Evolutionary conservation across 2,329 filamentous ascomycete species (phyloP), one percentile per base, ranked within the genome.

Genomic region (Arthrobotrys megalospora): DNA sequence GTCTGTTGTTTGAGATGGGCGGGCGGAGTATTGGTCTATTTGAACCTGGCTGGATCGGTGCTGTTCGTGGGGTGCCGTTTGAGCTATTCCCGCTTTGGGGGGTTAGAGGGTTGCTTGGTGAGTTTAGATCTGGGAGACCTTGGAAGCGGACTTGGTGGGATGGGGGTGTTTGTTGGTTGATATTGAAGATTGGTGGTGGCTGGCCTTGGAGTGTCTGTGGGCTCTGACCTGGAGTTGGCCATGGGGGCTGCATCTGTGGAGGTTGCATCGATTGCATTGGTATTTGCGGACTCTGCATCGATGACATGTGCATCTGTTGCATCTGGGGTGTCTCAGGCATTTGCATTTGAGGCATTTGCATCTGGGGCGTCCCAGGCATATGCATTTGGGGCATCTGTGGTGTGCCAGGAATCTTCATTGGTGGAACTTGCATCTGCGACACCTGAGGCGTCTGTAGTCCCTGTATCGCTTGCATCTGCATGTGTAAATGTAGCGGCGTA

Each of bases 141-240:
- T 66, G n/a, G 45, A 66, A 66, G 11, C 47, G 41, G 14, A 66
- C 47, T n/a, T 41, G 1, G n/a, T 10, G 41, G 32, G 45, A 38
- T 24, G 28, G 34, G 16, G 16, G 7, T 45, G n/a, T 41, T 3
- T 19, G 52, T 19, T n/a, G 28, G 14, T 52, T 21, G n/a, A 38
- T 38, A 6, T 58, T 14, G n/a, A 7, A 24, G 7, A 4, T 4
- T 43, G 55, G 34, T 14, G 32, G 16, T 21, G 45, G 41, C 41
- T 43, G 16, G 16, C 7, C 45, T 24, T 14, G 45, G 8, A 4
- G 5, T 6, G 12, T 38, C 24, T 28, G 24, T 28, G 24, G 24
- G 24, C 24, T 28, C 24, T 28, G 24, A 8, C 36, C 36, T 10
- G 36, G 36, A 38, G 36, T 28, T 28, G 2, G 24, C 36, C 36